Base-by-base conservation (phyloP, 2,329 filamentous ascomycete genomes). In the Didymella lethalis region DNA sequence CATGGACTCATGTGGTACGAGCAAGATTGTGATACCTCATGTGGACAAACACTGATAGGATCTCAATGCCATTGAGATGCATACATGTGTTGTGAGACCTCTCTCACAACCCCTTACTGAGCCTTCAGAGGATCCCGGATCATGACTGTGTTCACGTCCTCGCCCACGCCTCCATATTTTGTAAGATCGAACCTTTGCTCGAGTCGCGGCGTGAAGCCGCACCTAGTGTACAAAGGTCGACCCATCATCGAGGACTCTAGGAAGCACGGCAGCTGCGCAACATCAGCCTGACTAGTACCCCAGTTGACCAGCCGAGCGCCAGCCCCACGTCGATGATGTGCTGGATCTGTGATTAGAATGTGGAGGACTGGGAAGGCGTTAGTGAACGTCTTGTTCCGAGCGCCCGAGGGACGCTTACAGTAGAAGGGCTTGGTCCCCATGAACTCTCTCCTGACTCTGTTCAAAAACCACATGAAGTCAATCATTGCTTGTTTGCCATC, bases 161-260 rank as follows among this genome's bases (percentile, higher is more conserved):
- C 60, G 1, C 74, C 74, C 43, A 71, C 55, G 0, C 60, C 38
- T 1, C 74, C 75, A 34, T 75, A 77, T 32, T 72, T 70, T 0
- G 51, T 48, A 32, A 75, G 23, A 41, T 76, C 70, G 20, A 70
- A 76, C 3, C 49, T 45, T 23, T 64, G 54, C 12, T 69, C 67
- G 4, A 70, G 47, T 11, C 65, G 59, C 2, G 60, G n/a, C 8
- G 63, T 50, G 28, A 75, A 77, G 10, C 72, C 73, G 31, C 66
- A 57, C 28, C 68, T 71, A 50, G 63, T 67, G 61, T 83, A 83
- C 48, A 83, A 54, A 7, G 72, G 74, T 48, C 67, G 74, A 0
- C 80, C 81, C 51, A 72, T 71, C 10, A 72, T 68, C 10, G 76
- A 77, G 3, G 78, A 71, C 56, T 83, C 81, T 8, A 83, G 62